phyloP scores from a whole-genome alignment of 1,284 basidiomycete species.

The Cutaneotrichosporon sp. region DNA sequence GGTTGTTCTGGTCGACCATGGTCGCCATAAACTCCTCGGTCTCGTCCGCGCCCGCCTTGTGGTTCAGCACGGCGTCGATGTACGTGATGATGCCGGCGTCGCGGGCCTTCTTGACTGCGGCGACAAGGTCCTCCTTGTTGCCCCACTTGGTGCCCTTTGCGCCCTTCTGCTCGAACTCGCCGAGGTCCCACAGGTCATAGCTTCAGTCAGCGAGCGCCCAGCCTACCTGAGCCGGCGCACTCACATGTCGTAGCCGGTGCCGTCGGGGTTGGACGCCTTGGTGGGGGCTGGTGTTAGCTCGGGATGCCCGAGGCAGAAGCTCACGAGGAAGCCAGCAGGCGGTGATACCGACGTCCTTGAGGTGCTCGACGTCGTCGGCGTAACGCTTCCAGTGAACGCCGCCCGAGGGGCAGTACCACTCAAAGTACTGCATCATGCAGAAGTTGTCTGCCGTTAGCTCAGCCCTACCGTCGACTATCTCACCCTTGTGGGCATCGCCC shows the following conservation, averaged over 20 bases:
- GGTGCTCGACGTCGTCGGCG: conserved; percentile 65
- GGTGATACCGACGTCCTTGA: conserved; percentile 79
- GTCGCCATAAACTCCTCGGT: conserved; percentile 73
- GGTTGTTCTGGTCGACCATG: conserved; percentile 65
- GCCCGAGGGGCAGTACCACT: conserved; percentile 47
- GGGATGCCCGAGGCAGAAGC: conserved; percentile 20
- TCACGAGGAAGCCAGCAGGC: conserved; percentile 65
- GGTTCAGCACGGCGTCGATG: conserved; percentile 59
- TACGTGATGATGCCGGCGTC: conserved; percentile 52
- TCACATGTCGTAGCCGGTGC: conserved; percentile 53
- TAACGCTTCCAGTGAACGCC: conserved; percentile 70
- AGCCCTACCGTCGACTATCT: too few species aligned
- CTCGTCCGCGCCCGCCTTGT: conserved; percentile 73
- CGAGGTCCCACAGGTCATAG: conserved; percentile 77
- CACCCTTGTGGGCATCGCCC: conserved; percentile 20
- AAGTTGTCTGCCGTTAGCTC: conserved; percentile 26
- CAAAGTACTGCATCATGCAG: too few species aligned
- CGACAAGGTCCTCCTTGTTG: conserved; percentile 74
- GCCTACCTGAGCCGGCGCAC: conserved; percentile 18
- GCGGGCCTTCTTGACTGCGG: conserved; percentile 60
- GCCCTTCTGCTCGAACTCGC: conserved; percentile 88
- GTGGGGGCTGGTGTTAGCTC: conserved; percentile 39
- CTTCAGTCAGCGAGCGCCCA: conserved; percentile 46
- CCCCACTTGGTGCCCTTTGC: conserved; percentile 86
- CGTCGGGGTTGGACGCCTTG: conserved; percentile 48